Evolutionary conservation across 2,329 filamentous ascomycete species (phyloP).

Genomic region (Aspergillus terreus): DNA sequence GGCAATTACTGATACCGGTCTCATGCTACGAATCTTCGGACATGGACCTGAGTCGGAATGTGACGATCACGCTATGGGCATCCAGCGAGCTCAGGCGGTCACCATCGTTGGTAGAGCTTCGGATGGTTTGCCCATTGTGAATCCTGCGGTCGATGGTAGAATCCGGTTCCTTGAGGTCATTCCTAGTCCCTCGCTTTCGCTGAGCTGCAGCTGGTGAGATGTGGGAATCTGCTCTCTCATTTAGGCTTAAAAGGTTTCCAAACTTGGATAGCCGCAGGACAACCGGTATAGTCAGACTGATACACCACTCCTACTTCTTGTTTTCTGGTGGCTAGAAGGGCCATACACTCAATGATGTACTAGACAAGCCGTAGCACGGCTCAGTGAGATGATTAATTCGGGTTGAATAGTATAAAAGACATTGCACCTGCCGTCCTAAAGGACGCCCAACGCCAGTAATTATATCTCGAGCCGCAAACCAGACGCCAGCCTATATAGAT

Average conservation of each 20-base stretch:
- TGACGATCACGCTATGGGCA: conserved; percentile 3
- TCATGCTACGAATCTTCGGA: conserved; percentile 16
- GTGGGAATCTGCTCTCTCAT: too few relatives aligned
- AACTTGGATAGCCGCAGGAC: too few relatives aligned
- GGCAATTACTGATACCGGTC: conserved; percentile 20
- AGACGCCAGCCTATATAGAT: neutral
- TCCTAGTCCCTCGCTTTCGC: too few relatives aligned
- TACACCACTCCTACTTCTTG: too few relatives aligned
- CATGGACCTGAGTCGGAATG: neutral
- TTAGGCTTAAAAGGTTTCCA: too few relatives aligned
- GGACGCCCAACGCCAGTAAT: neutral
- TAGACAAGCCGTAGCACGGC: too few relatives aligned
- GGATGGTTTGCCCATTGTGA: conserved; percentile 12
- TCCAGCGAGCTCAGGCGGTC: conserved; percentile 7
- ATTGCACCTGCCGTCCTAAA: neutral
- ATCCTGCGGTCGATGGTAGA: conserved; percentile 9
- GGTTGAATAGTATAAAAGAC: too few relatives aligned
- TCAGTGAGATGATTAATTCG: too few relatives aligned
- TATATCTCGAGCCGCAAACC: neutral
- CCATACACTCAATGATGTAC: too few relatives aligned
- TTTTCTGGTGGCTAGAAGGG: too few relatives aligned
- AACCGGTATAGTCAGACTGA: too few relatives aligned
- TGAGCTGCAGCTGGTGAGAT: too few relatives aligned
- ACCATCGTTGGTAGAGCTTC: conserved; percentile 3
- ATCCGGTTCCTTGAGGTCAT: conserved; percentile 4